These are phyloP conservation scores for Elsinoe necatrix DNA, from an alignment of 2,329 filamentous ascomycete species.

Conservation along the genomic window DNA sequence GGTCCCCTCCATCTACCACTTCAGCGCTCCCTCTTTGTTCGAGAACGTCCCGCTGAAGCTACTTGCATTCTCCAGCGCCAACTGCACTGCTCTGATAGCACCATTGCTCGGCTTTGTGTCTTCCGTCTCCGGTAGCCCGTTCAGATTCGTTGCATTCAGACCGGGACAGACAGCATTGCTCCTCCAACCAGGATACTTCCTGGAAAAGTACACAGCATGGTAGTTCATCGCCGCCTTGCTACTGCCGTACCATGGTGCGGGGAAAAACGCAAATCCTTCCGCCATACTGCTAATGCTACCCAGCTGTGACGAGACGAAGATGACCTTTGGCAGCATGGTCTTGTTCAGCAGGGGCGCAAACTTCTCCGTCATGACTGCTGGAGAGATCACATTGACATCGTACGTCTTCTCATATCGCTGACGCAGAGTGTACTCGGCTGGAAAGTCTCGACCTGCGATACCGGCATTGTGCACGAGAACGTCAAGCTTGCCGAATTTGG, in stretches of 20 bases:
- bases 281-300: constrained; percentile 21
- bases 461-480: constrained; percentile 20
- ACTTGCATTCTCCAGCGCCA: not conserved
- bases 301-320: constrained; percentile 20
- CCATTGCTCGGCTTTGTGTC: constrained; percentile 6
- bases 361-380: constrained; percentile 5
- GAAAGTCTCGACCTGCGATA: constrained; percentile 16
- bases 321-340: not conserved
- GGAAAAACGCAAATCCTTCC: constrained; percentile 36
- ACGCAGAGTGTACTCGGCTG: constrained; percentile 15
- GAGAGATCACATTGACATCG: constrained; percentile 18
- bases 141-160: constrained; percentile 14
- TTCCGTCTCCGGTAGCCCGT: not conserved
- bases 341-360: constrained; percentile 11
- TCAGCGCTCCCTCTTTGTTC: not conserved
- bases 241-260: constrained; percentile 29
- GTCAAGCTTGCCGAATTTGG: constrained; percentile 17
- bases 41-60: not conserved
- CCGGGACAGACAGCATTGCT: constrained; percentile 15
- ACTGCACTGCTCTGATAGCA: not conserved
- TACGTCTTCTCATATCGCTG: constrained; percentile 16
- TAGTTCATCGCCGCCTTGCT: constrained; percentile 40
- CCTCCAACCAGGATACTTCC: constrained; percentile 12
- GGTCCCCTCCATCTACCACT: not conserved
- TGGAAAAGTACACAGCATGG: constrained; percentile 7